Evolutionary conservation across 1,284 basidiomycete genomes (phyloP).

Genomic region (Naganishia liquefaciens): DNA sequence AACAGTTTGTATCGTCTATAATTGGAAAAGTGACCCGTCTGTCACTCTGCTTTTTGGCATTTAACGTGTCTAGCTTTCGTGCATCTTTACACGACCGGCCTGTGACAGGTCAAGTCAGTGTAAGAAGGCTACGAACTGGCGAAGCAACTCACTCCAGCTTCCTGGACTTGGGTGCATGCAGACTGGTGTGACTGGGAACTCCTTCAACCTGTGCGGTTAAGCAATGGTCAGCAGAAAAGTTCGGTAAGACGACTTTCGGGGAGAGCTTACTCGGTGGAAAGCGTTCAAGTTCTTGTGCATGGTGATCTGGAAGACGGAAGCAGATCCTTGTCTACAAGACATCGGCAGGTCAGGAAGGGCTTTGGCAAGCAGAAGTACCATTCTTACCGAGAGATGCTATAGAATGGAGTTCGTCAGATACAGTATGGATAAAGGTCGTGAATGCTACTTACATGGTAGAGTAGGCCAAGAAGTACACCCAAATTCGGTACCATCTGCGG

Average conservation of each 20-base stretch:
- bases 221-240: background rate
- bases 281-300: conserved; percentile 97
- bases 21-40: background rate
- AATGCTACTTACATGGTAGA: conserved; percentile 57
- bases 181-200: conserved; percentile 65
- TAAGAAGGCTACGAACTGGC: too few species aligned
- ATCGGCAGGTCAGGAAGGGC: too few species aligned
- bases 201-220: conserved; percentile 60
- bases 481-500: conserved; percentile 75
- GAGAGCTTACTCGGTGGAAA: conserved; percentile 67
- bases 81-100: conserved; percentile 4
- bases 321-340: conserved; percentile 70
- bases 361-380: too few species aligned
- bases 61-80: background rate
- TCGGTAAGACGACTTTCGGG: background rate
- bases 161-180: conserved; percentile 43
- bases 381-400: conserved; percentile 60
- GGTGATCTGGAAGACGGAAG: conserved; percentile 92
- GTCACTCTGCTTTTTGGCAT: background rate
- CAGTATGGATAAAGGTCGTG: too few species aligned
- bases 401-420: conserved; percentile 20
- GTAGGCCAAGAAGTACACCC: conserved; percentile 88
- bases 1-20: background rate
- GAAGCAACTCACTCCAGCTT: conserved; percentile 41
- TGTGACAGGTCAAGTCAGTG: background rate